phyloP scores from a whole-genome alignment of 2,329 filamentous ascomycete genomes.

The Ophiognomonia clavigignenti-juglandacearum region DNA sequence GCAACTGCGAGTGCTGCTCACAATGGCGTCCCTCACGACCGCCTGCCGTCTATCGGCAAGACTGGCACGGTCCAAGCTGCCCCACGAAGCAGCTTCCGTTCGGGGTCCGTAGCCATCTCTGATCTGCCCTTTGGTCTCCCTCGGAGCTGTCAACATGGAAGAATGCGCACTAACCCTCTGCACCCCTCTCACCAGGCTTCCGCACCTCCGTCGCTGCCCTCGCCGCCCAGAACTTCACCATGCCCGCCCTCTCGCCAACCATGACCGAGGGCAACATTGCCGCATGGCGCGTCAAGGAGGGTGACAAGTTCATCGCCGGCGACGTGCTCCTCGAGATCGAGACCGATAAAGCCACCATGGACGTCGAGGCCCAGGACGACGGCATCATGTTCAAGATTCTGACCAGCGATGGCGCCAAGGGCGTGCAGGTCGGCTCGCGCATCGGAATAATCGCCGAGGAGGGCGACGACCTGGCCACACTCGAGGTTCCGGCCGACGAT shows the following conservation, averaged over 20 bases:
- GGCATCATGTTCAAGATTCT: slow-evolving; percentile 82
- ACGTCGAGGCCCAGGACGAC: slow-evolving; percentile 89
- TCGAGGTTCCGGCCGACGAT: slow-evolving; percentile 72
- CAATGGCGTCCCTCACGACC: slow-evolving; percentile 63
- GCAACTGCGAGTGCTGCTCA: slow-evolving; percentile 21
- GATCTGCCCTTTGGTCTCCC: background rate
- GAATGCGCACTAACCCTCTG: slow-evolving; percentile 5
- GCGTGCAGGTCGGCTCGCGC: slow-evolving; percentile 69
- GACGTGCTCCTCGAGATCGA: slow-evolving; percentile 90
- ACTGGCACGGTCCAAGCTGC: slow-evolving; percentile 49
- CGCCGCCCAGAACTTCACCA: slow-evolving; percentile 81
- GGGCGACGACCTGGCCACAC: slow-evolving; percentile 69
- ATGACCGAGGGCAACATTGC: slow-evolving; percentile 93
- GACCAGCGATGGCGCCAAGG: slow-evolving; percentile 67
- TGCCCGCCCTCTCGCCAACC: slow-evolving; percentile 86
- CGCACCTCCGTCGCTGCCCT: slow-evolving; percentile 56
- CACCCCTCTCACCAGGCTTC: slow-evolving; percentile 50
- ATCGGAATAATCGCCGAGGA: slow-evolving; percentile 81
- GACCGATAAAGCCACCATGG: slow-evolving; percentile 93
- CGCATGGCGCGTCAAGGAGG: slow-evolving; percentile 81
- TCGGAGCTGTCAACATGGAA: too few species aligned
- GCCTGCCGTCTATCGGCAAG: slow-evolving; percentile 61
- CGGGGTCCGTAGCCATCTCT: slow-evolving; percentile 48
- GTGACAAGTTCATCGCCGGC: slow-evolving; percentile 74
- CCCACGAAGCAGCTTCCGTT: slow-evolving; percentile 44